A percentile compares a stretch with the other conserved stretches of the same genome.
phyloP scores from a whole-genome alignment of 768 basidiomycete species.

The Hygrophorus russula region DNA sequence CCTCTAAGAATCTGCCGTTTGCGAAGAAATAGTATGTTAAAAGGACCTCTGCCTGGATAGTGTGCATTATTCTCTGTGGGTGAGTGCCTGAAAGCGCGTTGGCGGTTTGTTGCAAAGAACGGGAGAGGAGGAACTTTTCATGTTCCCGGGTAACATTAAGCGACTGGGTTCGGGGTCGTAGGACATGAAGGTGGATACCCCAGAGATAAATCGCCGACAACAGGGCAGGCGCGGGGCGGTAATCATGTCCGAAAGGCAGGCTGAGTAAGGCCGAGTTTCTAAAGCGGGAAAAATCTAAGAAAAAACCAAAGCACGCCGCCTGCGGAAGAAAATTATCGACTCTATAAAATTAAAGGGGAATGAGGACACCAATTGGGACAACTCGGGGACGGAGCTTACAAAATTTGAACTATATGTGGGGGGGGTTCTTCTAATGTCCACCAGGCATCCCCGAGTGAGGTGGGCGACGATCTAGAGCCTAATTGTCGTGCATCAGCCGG shows the following conservation, averaged over 20 bases:
- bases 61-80: constrained; percentile 25
- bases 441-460: no score
- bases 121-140: constrained; percentile 27
- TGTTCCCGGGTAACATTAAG: constrained; percentile 8
- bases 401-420: no score
- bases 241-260: constrained; percentile 17
- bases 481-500: no score
- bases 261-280: constrained; percentile 20
- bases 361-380: no score
- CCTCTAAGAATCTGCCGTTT: constrained; percentile 32
- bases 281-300: constrained; percentile 37
- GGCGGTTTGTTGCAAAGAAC: constrained; percentile 26
- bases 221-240: constrained; percentile 25
- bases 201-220: constrained; percentile 29
- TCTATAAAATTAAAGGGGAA: no score
- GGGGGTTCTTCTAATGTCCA: no score
- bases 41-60: constrained; percentile 41
- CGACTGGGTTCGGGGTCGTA: no score
- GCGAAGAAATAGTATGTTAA: constrained; percentile 42
- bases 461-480: no score
- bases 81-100: constrained; percentile 28
- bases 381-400: no score
- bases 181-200: constrained; percentile 6
- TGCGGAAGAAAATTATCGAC: constrained; percentile 24
- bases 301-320: constrained; percentile 38